phyloP scores from a whole-genome alignment of 2,329 filamentous ascomycete genomes.

The Beauveria asiatica region DNA sequence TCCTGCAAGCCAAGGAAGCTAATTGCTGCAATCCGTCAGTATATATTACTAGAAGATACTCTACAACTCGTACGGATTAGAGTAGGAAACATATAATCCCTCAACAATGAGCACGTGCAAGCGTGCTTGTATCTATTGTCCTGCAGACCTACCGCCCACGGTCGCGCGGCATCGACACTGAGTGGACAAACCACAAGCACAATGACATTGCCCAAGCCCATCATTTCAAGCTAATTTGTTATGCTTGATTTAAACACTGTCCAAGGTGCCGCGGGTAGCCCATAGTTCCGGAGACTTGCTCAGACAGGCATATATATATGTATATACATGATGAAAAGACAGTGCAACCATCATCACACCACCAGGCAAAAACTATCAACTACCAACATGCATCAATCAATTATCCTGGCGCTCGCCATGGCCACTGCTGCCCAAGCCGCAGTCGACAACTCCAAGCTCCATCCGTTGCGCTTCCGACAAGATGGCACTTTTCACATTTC shows the following conservation, averaged over 20 bases:
- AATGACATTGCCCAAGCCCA: background rate
- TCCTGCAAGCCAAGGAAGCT: slow-evolving; percentile 3
- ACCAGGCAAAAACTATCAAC: background rate
- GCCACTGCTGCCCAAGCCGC: background rate
- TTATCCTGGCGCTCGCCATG: background rate
- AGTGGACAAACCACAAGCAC: background rate
- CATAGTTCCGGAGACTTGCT: background rate
- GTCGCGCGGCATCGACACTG: slow-evolving; percentile 5
- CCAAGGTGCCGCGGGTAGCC: background rate
- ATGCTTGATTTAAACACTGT: background rate
- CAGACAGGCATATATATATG: background rate
- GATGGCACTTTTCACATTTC: slow-evolving; percentile 12
- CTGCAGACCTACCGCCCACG: background rate
- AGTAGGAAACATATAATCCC: background rate
- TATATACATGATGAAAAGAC: background rate
- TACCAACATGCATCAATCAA: background rate
- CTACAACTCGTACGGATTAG: too few species aligned
- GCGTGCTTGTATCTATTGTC: too few species aligned
- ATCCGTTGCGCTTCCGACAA: slow-evolving; percentile 6
- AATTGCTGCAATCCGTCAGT: background rate
- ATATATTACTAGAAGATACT: background rate
- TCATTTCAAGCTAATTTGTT: background rate
- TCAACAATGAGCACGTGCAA: background rate
- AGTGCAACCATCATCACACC: background rate
- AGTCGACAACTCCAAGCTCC: slow-evolving; percentile 2